Evolutionary conservation across 2,329 filamentous ascomycete species (phyloP).

Genomic region (Thelonectria blattea): DNA sequence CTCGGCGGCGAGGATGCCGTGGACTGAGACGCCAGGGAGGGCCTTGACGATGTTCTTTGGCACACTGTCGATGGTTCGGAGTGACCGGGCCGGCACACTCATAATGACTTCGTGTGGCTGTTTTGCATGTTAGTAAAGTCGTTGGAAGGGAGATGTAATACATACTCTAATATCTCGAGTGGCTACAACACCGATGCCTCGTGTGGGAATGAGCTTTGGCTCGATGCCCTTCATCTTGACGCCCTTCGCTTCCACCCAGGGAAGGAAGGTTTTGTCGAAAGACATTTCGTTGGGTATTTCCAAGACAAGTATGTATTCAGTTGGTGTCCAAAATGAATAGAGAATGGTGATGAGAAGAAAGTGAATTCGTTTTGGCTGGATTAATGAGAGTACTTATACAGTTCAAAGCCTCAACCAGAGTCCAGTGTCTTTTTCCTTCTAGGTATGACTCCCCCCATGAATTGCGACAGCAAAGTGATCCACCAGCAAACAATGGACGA

Average conservation of each 20-base stretch:
- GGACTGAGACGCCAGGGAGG: constrained; percentile 65
- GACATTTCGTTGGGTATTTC: constrained; percentile 24
- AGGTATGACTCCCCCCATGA: constrained; percentile 1
- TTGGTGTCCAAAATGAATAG: neutral
- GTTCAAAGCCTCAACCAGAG: neutral
- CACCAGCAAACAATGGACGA: too few relatives aligned
- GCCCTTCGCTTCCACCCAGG: constrained; percentile 65
- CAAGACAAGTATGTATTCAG: neutral
- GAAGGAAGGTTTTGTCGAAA: constrained; percentile 51
- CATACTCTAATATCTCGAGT: constrained; percentile 68
- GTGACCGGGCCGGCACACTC: constrained; percentile 66
- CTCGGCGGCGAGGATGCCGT: constrained; percentile 75
- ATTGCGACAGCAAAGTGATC: constrained; percentile 1
- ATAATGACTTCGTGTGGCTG: constrained; percentile 63
- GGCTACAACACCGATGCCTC: constrained; percentile 81
- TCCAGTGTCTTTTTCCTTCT: constrained; percentile 2
- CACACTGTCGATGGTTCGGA: constrained; percentile 69
- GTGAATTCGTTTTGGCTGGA: too few relatives aligned
- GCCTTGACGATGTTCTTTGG: constrained; percentile 58
- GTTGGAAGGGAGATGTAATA: neutral
- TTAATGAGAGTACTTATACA: neutral
- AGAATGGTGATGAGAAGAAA: too few relatives aligned
- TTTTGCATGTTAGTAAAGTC: too few relatives aligned
- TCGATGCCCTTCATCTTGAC: constrained; percentile 61
- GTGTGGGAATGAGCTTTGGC: constrained; percentile 69